These are phyloP conservation scores for Elsinoe perseae DNA, from an alignment of 2,329 filamentous ascomycete species.

Conservation along the genomic window DNA sequence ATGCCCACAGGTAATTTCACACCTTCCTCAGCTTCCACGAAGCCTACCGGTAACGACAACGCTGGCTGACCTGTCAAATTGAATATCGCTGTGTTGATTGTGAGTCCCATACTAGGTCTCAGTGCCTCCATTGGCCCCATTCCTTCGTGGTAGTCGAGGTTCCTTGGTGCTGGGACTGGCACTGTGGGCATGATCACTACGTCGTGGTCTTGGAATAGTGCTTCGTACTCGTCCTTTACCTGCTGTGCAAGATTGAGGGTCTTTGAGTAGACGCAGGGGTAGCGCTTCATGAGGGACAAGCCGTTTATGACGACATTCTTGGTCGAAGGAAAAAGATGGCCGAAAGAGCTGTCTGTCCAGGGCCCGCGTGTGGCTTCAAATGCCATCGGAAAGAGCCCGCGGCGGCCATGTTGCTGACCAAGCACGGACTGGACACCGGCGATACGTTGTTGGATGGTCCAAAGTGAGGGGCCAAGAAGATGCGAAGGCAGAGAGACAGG, in stretches of 20 bases:
- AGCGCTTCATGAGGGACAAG: conserved; percentile 38
- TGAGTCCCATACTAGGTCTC: conserved; percentile 46
- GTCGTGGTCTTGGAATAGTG: conserved; percentile 36
- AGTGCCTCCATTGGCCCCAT: conserved; percentile 43
- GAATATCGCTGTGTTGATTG: conserved; percentile 50
- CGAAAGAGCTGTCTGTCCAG: background rate
- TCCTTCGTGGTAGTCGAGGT: background rate
- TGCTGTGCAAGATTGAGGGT: conserved; percentile 43
- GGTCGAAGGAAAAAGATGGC: conserved; percentile 39
- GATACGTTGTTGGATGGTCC: conserved; percentile 39
- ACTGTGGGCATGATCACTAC: conserved; percentile 45
- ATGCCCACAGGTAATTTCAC: conserved; percentile 44
- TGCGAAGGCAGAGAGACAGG: conserved; percentile 47
- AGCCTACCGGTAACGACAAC: conserved; percentile 45
- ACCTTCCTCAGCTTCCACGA: conserved; percentile 28
- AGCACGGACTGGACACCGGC: conserved; percentile 39
- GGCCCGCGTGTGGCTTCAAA: conserved; percentile 39
- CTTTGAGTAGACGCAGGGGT: conserved; percentile 43
- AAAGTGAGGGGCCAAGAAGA: conserved; percentile 42
- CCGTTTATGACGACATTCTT: conserved; percentile 51
- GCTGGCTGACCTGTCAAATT: conserved; percentile 52
- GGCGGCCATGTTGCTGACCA: conserved; percentile 35
- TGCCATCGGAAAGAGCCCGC: conserved; percentile 43
- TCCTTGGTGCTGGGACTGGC: conserved; percentile 27
- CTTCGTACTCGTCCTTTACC: conserved; percentile 43